These are phyloP conservation scores for Bryoglossum gracile DNA, from an alignment of 495 filamentous ascomycete species.

Conservation along the genomic window DNA sequence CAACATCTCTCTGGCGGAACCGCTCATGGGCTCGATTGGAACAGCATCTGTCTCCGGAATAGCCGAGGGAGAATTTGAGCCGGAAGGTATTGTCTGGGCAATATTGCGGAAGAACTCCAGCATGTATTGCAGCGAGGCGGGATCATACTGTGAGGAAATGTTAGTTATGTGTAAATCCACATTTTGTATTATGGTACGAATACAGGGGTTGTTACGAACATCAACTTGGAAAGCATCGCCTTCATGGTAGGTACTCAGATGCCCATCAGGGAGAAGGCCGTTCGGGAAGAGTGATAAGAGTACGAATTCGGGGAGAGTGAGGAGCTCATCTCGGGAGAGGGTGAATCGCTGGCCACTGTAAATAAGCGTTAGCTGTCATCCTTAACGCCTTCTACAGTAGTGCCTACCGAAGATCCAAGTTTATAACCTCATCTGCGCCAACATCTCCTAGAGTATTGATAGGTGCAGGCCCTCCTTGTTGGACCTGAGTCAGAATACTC, in stretches of 20 bases:
- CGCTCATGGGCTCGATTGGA: conserved; percentile 59
- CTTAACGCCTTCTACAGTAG: too few species aligned
- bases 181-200: conserved; percentile 38
- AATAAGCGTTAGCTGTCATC: conserved; percentile 29
- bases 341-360: conserved; percentile 84
- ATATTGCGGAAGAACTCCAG: conserved; percentile 97
- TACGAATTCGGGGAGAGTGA: conserved; percentile 95
- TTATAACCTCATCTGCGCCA: conserved; percentile 90
- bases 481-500: conserved; percentile 98
- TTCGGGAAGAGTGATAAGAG: conserved; percentile 98
- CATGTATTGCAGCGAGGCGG: conserved; percentile 95
- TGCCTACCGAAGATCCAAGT: conserved; percentile 80
- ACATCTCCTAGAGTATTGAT: conserved; percentile 85
- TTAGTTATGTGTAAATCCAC: conserved; percentile 51
- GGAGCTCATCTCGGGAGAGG: conserved; percentile 85
- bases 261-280: conserved; percentile 92
- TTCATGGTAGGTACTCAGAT: conserved; percentile 85
- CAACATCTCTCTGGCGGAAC: conserved; percentile 62
- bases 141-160: conserved; percentile 75
- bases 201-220: conserved; percentile 44
- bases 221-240: conserved; percentile 95
- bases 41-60: conserved; percentile 56
- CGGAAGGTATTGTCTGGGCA: conserved; percentile 82
- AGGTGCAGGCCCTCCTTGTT: conserved; percentile 77
- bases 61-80: conserved; percentile 52